These are phyloP conservation scores for Tilletiaria anomala DNA, from an alignment of 1,284 basidiomycete species.

Conservation along the genomic window DNA sequence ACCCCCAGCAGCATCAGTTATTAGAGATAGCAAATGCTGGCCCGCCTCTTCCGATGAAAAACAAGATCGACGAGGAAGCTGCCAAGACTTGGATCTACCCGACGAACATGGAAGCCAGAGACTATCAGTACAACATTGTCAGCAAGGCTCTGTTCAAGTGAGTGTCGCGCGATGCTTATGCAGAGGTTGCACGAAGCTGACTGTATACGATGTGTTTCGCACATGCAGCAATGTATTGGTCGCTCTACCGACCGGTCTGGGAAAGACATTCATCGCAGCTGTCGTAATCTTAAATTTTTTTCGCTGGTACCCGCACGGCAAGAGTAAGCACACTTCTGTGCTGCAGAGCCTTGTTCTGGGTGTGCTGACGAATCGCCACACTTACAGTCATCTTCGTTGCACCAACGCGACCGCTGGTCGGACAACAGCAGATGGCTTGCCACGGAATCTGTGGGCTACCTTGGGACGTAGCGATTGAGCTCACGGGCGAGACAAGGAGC, in stretches of 20 bases:
- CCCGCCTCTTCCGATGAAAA: conserved; percentile 23
- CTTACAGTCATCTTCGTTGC: conserved; percentile 87
- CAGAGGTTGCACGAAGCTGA: neutral
- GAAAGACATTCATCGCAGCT: conserved; percentile 96
- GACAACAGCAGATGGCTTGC: conserved; percentile 74
- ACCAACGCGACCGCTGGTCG: conserved; percentile 85
- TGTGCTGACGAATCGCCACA: conserved; percentile 72
- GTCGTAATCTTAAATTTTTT: conserved; percentile 60
- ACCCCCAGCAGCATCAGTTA: too few relatives aligned
- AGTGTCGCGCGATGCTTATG: neutral
- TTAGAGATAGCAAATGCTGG: too few relatives aligned
- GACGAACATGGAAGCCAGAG: conserved; percentile 68
- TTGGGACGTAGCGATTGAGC: conserved; percentile 64
- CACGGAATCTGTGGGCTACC: conserved; percentile 89
- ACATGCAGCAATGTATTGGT: conserved; percentile 71
- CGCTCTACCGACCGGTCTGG: conserved; percentile 84
- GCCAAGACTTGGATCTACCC: conserved; percentile 84
- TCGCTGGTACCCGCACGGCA: conserved; percentile 32
- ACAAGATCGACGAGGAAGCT: conserved; percentile 56
- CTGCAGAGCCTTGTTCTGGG: conserved; percentile 12
- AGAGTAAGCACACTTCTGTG: conserved; percentile 11
- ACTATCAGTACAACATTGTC: conserved; percentile 92
- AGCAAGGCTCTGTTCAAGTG: conserved; percentile 56
- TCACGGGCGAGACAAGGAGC: conserved; percentile 53
- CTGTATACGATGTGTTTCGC: neutral